phyloP scores from a whole-genome alignment of 2,329 filamentous ascomycete species.

The Aspergillus pseudonomiae region DNA sequence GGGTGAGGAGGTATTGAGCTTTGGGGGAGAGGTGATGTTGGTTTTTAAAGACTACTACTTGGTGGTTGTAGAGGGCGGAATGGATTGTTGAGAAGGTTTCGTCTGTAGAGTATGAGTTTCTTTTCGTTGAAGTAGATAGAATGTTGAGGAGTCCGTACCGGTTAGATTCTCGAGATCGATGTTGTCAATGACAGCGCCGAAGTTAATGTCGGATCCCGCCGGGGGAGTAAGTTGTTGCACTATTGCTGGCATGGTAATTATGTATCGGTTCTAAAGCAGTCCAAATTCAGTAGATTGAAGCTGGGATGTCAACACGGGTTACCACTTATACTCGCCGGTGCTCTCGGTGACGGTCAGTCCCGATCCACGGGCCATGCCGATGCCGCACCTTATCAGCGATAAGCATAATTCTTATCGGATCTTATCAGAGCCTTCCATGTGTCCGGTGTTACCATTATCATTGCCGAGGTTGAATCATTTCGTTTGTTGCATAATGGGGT shows the following conservation, averaged over 20 bases:
- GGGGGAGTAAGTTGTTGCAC: slow-evolving; percentile 28
- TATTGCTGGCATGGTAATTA: slow-evolving; percentile 3
- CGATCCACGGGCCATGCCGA: neutral
- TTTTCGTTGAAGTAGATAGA: neutral
- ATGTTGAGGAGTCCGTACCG: slow-evolving; percentile 49
- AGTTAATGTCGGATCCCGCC: slow-evolving; percentile 51
- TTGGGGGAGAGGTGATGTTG: slow-evolving; percentile 66
- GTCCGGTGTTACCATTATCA: neutral
- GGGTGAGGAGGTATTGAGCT: slow-evolving; percentile 74
- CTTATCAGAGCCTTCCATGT: neutral
- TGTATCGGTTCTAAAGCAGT: neutral
- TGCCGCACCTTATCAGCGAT: neutral
- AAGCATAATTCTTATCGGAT: neutral
- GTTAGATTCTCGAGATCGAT: slow-evolving; percentile 64
- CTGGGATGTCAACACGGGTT: neutral
- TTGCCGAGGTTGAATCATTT: neutral
- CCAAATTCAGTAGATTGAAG: neutral
- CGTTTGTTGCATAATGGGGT: neutral
- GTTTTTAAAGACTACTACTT: slow-evolving; percentile 72
- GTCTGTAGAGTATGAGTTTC: slow-evolving; percentile 46
- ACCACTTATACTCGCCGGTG: neutral
- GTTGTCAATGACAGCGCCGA: slow-evolving; percentile 63
- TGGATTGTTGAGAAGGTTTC: slow-evolving; percentile 66
- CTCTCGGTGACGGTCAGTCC: slow-evolving; percentile 1
- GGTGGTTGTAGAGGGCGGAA: slow-evolving; percentile 67